phyloP scores from a whole-genome alignment of 176 grass and related monocot genomes.

The Ampelocalamus luodianensis region DNA sequence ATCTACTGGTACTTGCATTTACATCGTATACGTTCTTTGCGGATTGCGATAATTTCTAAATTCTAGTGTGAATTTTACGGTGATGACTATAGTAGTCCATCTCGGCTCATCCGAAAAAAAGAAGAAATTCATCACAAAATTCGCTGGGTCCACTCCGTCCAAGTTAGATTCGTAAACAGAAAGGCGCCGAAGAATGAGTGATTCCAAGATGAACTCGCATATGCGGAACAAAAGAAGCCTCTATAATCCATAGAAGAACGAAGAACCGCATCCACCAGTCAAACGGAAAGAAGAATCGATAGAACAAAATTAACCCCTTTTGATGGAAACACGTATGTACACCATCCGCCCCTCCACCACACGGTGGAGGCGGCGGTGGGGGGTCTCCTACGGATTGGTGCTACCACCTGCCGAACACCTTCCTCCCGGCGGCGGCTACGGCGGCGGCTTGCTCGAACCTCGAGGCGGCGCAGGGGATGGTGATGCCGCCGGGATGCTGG shows the following conservation, averaged over 20 bases:
- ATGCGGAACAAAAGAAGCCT: not conserved
- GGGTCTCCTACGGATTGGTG: not conserved
- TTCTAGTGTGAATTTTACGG: not conserved
- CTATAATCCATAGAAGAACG: not conserved
- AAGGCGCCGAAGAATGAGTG: not conserved
- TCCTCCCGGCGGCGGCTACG: conserved; percentile 51
- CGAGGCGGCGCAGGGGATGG: conserved; percentile 83
- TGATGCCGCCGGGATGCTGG: conserved; percentile 93
- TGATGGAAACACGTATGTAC: conserved; percentile 50
- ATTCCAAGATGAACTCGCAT: conserved; percentile 3
- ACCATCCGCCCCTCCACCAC: conserved; percentile 27
- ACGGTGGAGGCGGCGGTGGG: not conserved
- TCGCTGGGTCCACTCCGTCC: not conserved
- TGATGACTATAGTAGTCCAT: not conserved
- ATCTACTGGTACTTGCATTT: no score
- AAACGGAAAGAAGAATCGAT: conserved; percentile 15
- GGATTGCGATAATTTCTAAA: not conserved
- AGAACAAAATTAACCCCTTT: conserved; percentile 32
- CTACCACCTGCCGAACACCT: conserved; percentile 53
- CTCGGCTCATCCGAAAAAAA: no score
- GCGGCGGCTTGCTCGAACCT: conserved; percentile 73
- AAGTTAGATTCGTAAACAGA: not conserved
- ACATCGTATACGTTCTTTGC: no score
- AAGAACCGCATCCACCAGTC: not conserved
- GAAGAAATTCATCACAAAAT: not conserved